Base-by-base conservation (phyloP, 148 eudicot genomes). In the Pharnaceum exiguum region DNA sequence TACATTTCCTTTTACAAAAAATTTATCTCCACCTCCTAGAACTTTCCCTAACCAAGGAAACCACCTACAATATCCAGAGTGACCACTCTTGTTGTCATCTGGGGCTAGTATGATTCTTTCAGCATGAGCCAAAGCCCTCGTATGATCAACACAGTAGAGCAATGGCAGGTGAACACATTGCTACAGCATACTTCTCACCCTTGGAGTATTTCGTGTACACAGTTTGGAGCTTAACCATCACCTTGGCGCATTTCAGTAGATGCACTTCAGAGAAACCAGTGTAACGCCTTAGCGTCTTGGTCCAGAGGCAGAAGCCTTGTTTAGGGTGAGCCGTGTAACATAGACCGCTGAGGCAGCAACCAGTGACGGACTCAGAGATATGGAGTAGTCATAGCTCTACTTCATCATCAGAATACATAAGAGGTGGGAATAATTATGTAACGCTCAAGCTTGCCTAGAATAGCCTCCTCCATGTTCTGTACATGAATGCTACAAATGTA, bases 291-390 rank as follows among this genome's bases (percentile, higher is more conserved):
- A 93, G 83, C 2, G 99, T 85, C 18, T 81, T 89, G 15, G 75
- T 83, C 99, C 99, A 93, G n/a, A n/a, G 22, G 49, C 38, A 0
- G 96, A 91, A 21, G 52, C 65, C 71, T 74, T 83, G 68, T 63
- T 75, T 21, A 93, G 62, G 12, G 89, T 86, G 54, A 68, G 69
- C 5, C 96, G 75, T 39, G 96, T 91, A 7, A 82, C 89, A 21
- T 79, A 85, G 57, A 93, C 99, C 3, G 99, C 90, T 1, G 96
- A 74, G 59, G 96, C 99, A 46, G 96, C 91, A 56, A 93, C 63
- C 87, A 85, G 79, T 2, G 99, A 93, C 4, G 96, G 84, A 29
- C 71, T 63, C 58, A 63, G 66, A 2, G 71, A 59, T 25, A 73
- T 57, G 12, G 77, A 71, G 28, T 48, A 57, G 13, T 31, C 70